Conservation (phyloP, 495 filamentous ascomycete species). For the Hypomontagnella monticulosa region DNA sequence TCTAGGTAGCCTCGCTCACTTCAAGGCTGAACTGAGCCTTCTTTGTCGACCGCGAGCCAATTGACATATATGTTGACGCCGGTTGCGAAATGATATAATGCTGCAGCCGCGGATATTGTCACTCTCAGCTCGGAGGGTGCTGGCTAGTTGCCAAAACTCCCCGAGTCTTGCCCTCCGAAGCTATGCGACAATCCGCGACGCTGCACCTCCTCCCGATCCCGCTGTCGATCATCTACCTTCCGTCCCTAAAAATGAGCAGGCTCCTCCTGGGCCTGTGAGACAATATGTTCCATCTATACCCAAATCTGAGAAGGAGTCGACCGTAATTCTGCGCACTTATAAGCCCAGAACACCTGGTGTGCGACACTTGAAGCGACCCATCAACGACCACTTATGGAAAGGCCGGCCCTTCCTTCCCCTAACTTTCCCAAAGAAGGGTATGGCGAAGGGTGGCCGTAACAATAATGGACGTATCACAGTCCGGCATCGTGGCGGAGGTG, state of each 20-base stretch:
- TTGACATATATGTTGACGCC: conserved; percentile 15
- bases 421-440: conserved; percentile 90
- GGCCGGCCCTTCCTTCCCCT: conserved; percentile 82
- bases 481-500: conserved; percentile 88
- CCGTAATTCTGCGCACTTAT: conserved; percentile 77
- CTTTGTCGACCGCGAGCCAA: conserved; percentile 12
- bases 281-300: conserved; percentile 4
- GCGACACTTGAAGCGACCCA: conserved; percentile 86
- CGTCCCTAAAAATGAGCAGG: conserved; percentile 43
- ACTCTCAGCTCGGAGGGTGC: conserved; percentile 56
- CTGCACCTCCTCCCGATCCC: conserved; percentile 47
- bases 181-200: conserved; percentile 65
- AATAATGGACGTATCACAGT: conserved; percentile 85
- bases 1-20: neutral
- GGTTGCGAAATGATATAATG: conserved; percentile 55
- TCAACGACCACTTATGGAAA: conserved; percentile 97
- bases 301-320: conserved; percentile 47
- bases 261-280: conserved; percentile 35
- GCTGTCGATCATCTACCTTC: conserved; percentile 51
- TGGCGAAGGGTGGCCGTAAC: conserved; percentile 91
- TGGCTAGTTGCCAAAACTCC: conserved; percentile 56
- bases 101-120: conserved; percentile 72
- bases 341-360: conserved; percentile 95
- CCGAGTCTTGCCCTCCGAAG: conserved; percentile 54
- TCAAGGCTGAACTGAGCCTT: conserved; percentile 26